Base-by-base conservation (phyloP, 768 basidiomycete species). In the Russula abietina region DNA sequence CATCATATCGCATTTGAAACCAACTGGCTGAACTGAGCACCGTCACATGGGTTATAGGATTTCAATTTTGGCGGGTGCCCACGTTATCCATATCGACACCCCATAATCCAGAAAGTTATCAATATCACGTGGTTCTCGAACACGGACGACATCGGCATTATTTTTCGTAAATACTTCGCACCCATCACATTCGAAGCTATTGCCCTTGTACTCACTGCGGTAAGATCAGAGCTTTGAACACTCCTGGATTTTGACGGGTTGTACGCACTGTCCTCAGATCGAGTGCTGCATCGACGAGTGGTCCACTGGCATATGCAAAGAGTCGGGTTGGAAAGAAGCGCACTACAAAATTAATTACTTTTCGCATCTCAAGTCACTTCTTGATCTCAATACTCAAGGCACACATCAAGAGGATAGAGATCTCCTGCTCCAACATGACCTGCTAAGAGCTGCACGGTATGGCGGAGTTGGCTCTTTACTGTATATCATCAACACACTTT, bases 221-320 rank as follows among this genome's bases (percentile, higher is more conserved):
- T 64, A 45, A 19, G 62, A n/a, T 55, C n/a, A 9, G 36, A 45
- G 19, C 17, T 6, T 26, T 24, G 28, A 17, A 11, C 24, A 1
- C 26, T n/a, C 39, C 3, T 9, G 22, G 12, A 48, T 50, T 4
- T 26, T 58, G 38, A 64, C 4, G 10, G 17, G 1, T 6, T 8
- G 8, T 49, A 22, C 19, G 12, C 36, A 12, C 19, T 19, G n/a
- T 59, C 36, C 26, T 33, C 17, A 59, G 62, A 38, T 63, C 22
- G 52, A 63, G 51, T 58, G 56, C 51, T 62, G 61, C 26, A 62
- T 62, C 8, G 41, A 49, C 22, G 61, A 62, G 33, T 63, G 62
- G 62, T 39, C 28, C 14, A 28, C 38, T 32, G 62, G 62, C 0
- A 59, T 22, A n/a, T n/a, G 16, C 10, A 41, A 10, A 30, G 38